These are phyloP conservation scores for Rosa hybrid DNA, from an alignment of 331 rosid species.

Conservation along the genomic window DNA sequence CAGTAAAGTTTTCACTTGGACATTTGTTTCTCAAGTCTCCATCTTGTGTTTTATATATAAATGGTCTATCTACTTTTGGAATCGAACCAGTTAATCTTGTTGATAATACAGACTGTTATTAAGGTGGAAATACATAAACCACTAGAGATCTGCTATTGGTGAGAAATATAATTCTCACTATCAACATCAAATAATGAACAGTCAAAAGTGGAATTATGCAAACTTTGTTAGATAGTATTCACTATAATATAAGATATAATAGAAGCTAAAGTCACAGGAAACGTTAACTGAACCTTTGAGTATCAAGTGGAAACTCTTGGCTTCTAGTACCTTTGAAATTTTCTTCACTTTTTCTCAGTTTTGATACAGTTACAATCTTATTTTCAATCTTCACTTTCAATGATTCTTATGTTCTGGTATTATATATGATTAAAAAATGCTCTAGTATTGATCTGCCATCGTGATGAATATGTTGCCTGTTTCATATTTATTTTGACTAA, in stretches of 20 bases:
- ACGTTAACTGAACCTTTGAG: slow-evolving; percentile 8
- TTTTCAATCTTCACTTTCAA: not conserved
- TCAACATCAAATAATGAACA: not conserved
- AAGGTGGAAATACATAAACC: not conserved
- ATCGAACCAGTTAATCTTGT: not conserved
- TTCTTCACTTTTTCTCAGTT: not conserved
- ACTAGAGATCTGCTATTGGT: not conserved
- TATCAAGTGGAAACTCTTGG: not conserved
- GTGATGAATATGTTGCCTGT: slow-evolving; percentile 23
- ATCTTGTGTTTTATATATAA: not conserved
- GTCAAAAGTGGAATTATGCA: not conserved
- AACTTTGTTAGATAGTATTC: not conserved
- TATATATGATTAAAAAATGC: not conserved
- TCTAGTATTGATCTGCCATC: not conserved
- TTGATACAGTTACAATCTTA: not conserved
- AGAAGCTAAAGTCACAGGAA: slow-evolving; percentile 1
- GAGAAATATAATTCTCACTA: not conserved
- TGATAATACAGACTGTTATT: not conserved
- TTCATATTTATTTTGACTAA: not conserved
- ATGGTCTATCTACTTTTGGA: not conserved
- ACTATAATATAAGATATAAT: not conserved
- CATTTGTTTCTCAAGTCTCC: not conserved
- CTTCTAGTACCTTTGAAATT: not conserved
- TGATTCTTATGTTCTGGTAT: slow-evolving; percentile 6
- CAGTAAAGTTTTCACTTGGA: not conserved